Evolutionary conservation across 2,329 filamentous ascomycete genomes (phyloP).

Genomic region (Phialemoniopsis sp.): DNA sequence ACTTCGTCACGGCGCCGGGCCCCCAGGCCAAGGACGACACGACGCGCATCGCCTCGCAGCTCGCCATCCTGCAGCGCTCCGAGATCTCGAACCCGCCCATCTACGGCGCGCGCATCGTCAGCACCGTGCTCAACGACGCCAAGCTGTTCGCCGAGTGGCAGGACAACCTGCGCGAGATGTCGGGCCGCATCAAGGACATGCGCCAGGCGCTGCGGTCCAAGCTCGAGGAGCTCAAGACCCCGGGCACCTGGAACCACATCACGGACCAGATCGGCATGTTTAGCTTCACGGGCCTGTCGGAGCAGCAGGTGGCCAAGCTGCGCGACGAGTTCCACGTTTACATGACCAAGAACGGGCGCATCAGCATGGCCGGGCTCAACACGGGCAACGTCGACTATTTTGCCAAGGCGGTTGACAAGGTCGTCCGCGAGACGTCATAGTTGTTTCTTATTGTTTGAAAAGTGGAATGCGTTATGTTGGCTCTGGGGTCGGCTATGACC

Average conservation of each 20-base stretch:
- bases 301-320: conserved; percentile 69
- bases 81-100: conserved; percentile 97
- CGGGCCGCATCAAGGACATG: conserved; percentile 92
- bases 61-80: conserved; percentile 90
- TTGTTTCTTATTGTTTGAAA: background rate
- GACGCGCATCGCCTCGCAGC: conserved; percentile 74
- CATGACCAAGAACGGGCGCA: conserved; percentile 97
- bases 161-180: conserved; percentile 88
- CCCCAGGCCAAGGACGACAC: conserved; percentile 57
- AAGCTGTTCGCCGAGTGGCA: conserved; percentile 88
- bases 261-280: conserved; percentile 99
- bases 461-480: too few relatives aligned
- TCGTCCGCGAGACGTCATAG: conserved; percentile 55
- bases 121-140: conserved; percentile 77
- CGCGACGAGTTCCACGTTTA: conserved; percentile 72
- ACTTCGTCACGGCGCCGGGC: conserved; percentile 76
- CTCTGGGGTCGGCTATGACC: too few relatives aligned
- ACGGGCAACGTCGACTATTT: conserved; percentile 90
- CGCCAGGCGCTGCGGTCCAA: conserved; percentile 71
- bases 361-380: conserved; percentile 98
- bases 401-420: conserved; percentile 81
- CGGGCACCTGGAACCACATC: conserved; percentile 94
- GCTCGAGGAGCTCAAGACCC: conserved; percentile 80
- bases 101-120: conserved; percentile 88
- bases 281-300: conserved; percentile 79